Base-by-base conservation (phyloP, 2,329 filamentous ascomycete species). In the Alternaria burnsii region DNA sequence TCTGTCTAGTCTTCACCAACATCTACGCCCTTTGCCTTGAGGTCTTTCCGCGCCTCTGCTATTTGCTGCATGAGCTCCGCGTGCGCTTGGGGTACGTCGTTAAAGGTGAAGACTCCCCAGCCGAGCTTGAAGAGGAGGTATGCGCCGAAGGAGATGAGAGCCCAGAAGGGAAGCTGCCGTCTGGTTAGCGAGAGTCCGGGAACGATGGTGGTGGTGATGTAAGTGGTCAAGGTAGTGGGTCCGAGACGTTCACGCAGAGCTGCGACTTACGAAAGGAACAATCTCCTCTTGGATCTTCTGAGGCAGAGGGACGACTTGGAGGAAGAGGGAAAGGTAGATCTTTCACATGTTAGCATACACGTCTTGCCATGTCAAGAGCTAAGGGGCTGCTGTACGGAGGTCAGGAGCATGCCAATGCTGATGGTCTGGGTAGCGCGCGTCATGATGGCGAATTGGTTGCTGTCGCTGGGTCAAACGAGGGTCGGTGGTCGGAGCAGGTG, bases 371-470 rank as follows among this genome's bases (percentile, higher is more conserved):
- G 22, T 30, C 34, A 24, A 34, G 28, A 41, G 41, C n/a, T 47
- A 57, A 65, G 63, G 52, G 55, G 56, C 55, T 52, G 56, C 67
- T 88, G 72, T 89, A 97, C 94, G 38, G 94, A 97, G 73, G 92
- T 92, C 80, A 95, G 87, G 71, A 97, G 86, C 74, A 97, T 88
- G 75, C 89, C 90, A 75, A 97, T 86, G 63, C 93, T 97, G 77
- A 97, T 89, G 67, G 92, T 94, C 81, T 98, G 94, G 79, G 92
- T 90, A 22, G 95, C 95, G 81, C 94, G 93, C 70, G 95, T 97
- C 95, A 98, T 98, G 67, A 68, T 89, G 82, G 71, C 63, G 52
- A 61, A 52, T 11, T 51, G 52, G 22, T 40, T 43, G 32, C 24
- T 60, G 38, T 28, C 26, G 42, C 30, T 28, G 36, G 8, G 42